Evolutionary conservation across 2,329 filamentous ascomycete species (phyloP), one percentile per base, ranked within the genome.

Genomic region (Fusarium sp.): DNA sequence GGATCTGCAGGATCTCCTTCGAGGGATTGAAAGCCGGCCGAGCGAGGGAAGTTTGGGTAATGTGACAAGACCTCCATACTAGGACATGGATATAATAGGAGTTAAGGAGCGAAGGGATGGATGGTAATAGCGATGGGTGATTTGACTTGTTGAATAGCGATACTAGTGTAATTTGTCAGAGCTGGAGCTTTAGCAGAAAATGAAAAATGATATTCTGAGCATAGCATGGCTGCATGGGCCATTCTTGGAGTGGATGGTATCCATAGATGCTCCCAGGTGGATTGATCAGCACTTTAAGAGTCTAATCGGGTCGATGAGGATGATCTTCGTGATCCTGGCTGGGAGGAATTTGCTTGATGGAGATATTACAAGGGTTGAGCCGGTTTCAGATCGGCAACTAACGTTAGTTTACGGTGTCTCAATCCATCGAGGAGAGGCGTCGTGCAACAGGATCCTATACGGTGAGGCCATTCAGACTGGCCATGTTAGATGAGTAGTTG

Each of bases 31-130:
- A 69, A 82, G 82, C 69, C 77, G 79, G 18, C 77, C 78, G 4
- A 81, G 79, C 21, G 84, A 86, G 71, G 78, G 79, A 37, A 80
- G 76, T 45, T 63, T 85, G 50, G 81, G 83, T 20, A 82, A 81
- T 37, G 74, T 85, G 23, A 81, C 81, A 41, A 80, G 78, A 72
- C 84, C 84, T 50, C 84, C 84, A 18, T 86, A 86, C 69, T 86
- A 76, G 71, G 54, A 52, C 27, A 52, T 49, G 39, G 27, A 40
- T n/a, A 62, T 37, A 64, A 64, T 50, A 33, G 63, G 53, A 59
- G 66, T 63, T 67, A 40, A 37, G 37, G 36, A 31, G 54, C 13
- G 39, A 33, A 17, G 35, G 48, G 17, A 43, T n/a, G 23, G 36
- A 35, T n/a, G 36, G 42, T 60, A 67, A 69, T 59, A 69, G 53